These are phyloP conservation scores for Calonectria henricotiae DNA, from an alignment of 2,329 filamentous ascomycete species.

Conservation along the genomic window DNA sequence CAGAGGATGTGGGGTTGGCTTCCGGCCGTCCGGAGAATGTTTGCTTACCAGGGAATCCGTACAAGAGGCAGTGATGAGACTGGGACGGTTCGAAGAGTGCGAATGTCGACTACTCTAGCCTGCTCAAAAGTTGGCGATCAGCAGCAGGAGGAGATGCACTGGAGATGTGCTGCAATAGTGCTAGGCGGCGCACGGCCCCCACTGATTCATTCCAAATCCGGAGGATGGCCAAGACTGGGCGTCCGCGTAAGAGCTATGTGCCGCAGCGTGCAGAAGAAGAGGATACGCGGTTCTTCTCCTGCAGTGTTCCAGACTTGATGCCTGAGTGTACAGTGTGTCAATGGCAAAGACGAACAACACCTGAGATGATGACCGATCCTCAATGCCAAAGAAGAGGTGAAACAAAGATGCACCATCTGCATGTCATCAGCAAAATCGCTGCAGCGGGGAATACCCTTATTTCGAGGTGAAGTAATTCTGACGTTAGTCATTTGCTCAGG, in stretches of 20 bases:
- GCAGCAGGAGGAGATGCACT: constrained; percentile 1
- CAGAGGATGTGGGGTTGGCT: constrained; percentile 6
- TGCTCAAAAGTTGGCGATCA: constrained; percentile 18
- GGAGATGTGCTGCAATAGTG: constrained; percentile 25
- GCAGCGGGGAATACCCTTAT: constrained; percentile 15
- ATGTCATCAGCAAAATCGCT: constrained; percentile 9
- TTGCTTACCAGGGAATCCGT: constrained; percentile 3
- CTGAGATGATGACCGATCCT: constrained; percentile 6
- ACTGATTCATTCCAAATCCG: constrained; percentile 20
- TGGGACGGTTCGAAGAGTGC: not conserved
- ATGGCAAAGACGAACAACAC: not conserved
- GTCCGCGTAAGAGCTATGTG: not conserved
- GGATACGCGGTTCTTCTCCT: not conserved
- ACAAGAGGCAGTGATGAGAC: not conserved
- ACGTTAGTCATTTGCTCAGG: not conserved
- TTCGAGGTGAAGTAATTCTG: constrained; percentile 13
- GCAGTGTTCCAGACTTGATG: not conserved
- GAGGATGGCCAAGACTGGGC: not conserved
- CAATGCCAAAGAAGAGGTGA: not conserved
- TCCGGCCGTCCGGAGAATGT: not conserved
- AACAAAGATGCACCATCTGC: not conserved
- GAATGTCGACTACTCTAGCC: not conserved
- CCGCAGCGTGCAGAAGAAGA: not conserved
- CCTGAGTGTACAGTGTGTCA: too few species aligned
- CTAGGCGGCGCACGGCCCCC: constrained; percentile 28